phyloP scores from a whole-genome alignment of 1,284 basidiomycete genomes.

The Schizophyllum amplum region DNA sequence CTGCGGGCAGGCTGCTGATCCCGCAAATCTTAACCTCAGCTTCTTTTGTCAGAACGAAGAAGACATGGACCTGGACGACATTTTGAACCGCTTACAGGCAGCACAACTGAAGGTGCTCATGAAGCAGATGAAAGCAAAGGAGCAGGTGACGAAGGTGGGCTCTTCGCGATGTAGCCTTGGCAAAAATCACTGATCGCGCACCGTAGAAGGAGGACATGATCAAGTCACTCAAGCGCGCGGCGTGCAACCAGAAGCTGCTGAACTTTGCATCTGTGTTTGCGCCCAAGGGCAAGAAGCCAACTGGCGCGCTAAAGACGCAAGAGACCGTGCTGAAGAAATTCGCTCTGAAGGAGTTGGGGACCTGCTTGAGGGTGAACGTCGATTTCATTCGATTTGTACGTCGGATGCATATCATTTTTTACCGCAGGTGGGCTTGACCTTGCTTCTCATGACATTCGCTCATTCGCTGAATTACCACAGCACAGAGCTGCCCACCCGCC shows the following conservation, averaged over 20 bases:
- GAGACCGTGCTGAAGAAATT: neutral
- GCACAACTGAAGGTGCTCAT: neutral
- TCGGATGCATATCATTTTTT: slow-evolving; percentile 83
- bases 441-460: neutral
- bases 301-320: neutral
- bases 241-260: neutral
- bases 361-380: neutral
- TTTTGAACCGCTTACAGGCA: neutral
- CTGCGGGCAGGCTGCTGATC: neutral
- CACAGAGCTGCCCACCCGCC: slow-evolving; percentile 50
- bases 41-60: neutral
- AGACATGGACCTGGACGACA: neutral
- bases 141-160: neutral
- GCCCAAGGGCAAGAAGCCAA: neutral
- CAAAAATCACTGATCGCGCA: too few species aligned
- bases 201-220: neutral
- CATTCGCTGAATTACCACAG: too few species aligned
- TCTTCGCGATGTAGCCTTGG: too few species aligned
- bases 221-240: neutral
- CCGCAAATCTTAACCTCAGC: neutral
- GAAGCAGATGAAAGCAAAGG: neutral
- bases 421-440: slow-evolving; percentile 59
- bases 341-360: neutral
- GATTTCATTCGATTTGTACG: neutral
- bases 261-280: neutral